A percentile compares a stretch with the other conserved stretches of the same genome.
Conservation (phyloP, 257 asterid species). For the Ilex asprella region DNA sequence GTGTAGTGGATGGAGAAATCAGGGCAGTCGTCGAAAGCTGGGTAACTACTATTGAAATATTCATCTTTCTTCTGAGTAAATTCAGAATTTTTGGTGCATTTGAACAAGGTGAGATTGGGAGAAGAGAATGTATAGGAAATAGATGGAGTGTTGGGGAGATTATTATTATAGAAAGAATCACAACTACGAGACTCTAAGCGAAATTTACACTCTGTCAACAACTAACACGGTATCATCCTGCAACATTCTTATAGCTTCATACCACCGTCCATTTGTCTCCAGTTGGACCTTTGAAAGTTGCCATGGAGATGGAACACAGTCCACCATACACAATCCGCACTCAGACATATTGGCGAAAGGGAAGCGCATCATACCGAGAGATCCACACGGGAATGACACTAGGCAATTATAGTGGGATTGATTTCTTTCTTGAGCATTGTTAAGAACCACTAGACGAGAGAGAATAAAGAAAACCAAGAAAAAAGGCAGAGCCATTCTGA, state of each 20-base stretch:
- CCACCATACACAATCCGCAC: not conserved
- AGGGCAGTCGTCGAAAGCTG: not conserved
- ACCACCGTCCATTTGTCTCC: not conserved
- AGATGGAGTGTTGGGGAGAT: not conserved
- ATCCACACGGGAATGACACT: too few relatives aligned
- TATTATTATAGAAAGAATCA: not conserved
- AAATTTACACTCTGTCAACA: too few relatives aligned
- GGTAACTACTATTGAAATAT: not conserved
- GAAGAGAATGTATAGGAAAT: not conserved
- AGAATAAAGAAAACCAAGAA: not conserved
- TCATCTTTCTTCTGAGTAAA: too few relatives aligned
- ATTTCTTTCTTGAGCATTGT: not conserved
- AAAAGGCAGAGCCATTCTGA: too few relatives aligned
- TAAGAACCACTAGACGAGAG: not conserved
- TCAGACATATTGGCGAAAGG: not conserved
- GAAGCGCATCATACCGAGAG: too few relatives aligned
- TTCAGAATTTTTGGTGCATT: too few relatives aligned
- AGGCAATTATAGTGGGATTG: too few relatives aligned
- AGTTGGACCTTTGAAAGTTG: not conserved
- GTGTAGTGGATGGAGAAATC: slow-evolving; percentile 4
- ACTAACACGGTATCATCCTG: too few relatives aligned
- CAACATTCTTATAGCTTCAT: too few relatives aligned
- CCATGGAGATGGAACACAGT: not conserved
- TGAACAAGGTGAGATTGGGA: too few relatives aligned
- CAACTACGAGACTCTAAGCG: not conserved